phyloP scores from a whole-genome alignment of 345 rosid genomes.

The Euphorbia lathyris region DNA sequence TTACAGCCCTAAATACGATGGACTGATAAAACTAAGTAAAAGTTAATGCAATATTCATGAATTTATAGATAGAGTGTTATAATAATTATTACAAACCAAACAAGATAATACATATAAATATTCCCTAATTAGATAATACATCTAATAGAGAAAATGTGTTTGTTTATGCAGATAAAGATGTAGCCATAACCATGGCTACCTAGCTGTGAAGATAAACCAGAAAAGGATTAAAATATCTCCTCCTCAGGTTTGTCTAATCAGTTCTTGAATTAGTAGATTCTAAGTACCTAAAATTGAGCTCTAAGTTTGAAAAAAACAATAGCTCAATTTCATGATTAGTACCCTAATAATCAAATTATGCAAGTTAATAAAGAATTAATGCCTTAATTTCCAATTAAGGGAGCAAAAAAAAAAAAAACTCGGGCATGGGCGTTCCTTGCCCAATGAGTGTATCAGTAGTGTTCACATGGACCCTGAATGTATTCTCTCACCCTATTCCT shows the following conservation, averaged over 20 bases:
- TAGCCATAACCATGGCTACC: not conserved
- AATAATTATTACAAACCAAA: constrained; percentile 9
- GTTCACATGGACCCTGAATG: no score
- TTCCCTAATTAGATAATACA: not conserved
- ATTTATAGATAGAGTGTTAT: no score
- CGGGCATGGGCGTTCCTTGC: constrained; percentile 4
- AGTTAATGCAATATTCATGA: no score
- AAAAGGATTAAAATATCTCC: constrained; percentile 12
- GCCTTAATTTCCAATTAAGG: not conserved
- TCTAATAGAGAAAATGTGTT: not conserved
- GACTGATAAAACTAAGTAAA: no score
- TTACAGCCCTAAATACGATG: no score
- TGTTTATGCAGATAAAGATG: not conserved
- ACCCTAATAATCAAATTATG: not conserved
- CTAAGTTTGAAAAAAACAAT: constrained; percentile 12
- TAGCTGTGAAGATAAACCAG: not conserved
- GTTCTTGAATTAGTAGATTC: not conserved
- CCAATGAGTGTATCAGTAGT: not conserved
- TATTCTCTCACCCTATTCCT: not conserved
- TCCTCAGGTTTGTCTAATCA: not conserved
- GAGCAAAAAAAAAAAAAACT: not conserved
- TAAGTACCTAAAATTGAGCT: not conserved
- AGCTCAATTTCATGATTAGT: not conserved
- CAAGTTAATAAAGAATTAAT: not conserved
- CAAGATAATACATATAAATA: not conserved